Evolutionary conservation across 106 monocot species (phyloP), one percentile per base, ranked within the genome.

Genomic region (Dioscorea alata): DNA sequence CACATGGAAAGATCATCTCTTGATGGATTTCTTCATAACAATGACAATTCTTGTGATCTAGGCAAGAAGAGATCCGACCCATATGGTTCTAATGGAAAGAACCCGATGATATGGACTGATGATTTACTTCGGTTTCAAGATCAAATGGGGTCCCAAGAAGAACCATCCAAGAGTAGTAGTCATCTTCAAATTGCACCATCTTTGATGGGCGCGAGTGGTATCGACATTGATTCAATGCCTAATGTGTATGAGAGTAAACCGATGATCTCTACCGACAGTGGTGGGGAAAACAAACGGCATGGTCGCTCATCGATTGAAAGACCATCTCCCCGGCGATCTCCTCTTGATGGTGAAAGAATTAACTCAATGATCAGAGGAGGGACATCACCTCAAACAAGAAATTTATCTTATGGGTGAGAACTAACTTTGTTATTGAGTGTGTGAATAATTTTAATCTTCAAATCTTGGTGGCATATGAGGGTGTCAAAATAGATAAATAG

Each of bases 91-190:
- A 79, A 61, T 48, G 82, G 82, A 6, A 82, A 89, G 69, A 80
- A 71, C 66, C 82, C 82, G 23, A 72, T 89, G 79, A 59, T 82
- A 4, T 89, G 89, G 89, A 76, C 75, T 23, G 89, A 80, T 48
- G 85, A 81, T 9, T 42, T 42, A 10, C 64, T 78, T 24, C 60
- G 66, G 0, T 54, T 69, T 6, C 77, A 80, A 62, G 75, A 81
- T 23, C 31, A 61, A n/a, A 63, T 59, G 59, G 50, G 48, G 13
- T 67, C 80, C 0, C 42, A 42, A 42, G 56, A 64, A 57, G 63
- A 54, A 63, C 71, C 72, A 48, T 57, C 71, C 22, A 61, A 42
- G 20, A 63, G 21, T 13, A 66, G 70, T 56, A 74, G 73, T 56
- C 81, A 82, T 61, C 76, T 76, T 52, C 72, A 77, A 22, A 68